Evolutionary conservation across 108 stramenopile genomes (phyloP), one percentile per base, ranked within the genome.

Genomic region (Schizochytrium sp.): DNA sequence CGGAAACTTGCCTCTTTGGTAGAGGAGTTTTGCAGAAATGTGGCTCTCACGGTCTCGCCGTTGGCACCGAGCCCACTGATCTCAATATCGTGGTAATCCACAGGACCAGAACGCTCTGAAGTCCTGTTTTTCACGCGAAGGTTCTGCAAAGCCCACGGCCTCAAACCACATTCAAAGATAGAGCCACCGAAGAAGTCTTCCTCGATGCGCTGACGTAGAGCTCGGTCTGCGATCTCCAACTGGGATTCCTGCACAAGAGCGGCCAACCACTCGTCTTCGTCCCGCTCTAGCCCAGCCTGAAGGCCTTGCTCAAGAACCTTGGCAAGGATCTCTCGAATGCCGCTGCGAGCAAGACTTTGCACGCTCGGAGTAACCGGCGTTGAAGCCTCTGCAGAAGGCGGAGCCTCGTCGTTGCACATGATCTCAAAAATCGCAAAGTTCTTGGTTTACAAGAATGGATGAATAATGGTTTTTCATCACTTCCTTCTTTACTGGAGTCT

Each of bases 191-290:
- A 69, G 15, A 1, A 69, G 64, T 69, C 64, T 44, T 69, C 64
- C 5, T 69, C 64, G 64, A 69, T 69, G 64, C 64, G 64, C 64
- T 69, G 64, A 8, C 64, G 64, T 15, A 69, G 64, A 38, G 64
- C 64, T 8, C 64, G 64, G 64, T 69, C 28, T 0, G 64, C 64
- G 64, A 38, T 38, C 64, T 69, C 64, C 1, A 69, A 44, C 15
- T 69, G 40, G 64, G 42, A 69, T 8, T 38, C 64, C 64, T 69
- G 42, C 19, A 44, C 64, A 44, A 69, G 42, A 7, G 64, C 64
- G 64, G 40, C 64, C 12, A 69, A 1, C 64, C 64, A 69, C 64
- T 69, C 64, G 64, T 69, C 64, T 44, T 69, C 64, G 3, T 69
- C 64, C 0, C 64, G 64, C 64, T 69, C 64, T 8, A 69, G 42